These are phyloP conservation scores for Ascochyta lentis DNA, from an alignment of 2,329 filamentous ascomycete species.

Conservation along the genomic window DNA sequence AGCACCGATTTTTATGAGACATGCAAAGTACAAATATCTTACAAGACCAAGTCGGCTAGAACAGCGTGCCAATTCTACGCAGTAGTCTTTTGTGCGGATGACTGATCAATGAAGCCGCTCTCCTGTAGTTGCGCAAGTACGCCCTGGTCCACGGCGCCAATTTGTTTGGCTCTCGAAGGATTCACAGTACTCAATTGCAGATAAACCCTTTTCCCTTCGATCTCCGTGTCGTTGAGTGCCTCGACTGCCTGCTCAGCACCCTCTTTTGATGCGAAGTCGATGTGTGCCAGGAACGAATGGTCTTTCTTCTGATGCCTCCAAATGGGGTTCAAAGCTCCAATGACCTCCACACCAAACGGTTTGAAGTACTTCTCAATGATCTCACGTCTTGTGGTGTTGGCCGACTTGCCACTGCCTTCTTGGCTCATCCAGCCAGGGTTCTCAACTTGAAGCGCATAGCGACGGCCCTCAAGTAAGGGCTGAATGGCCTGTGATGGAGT, in stretches of 20 bases:
- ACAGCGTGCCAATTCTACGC: background rate
- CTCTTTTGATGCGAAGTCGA: slow-evolving; percentile 35
- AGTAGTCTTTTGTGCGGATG: background rate
- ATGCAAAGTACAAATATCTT: background rate
- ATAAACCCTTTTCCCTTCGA: slow-evolving; percentile 21
- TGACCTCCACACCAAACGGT: slow-evolving; percentile 27
- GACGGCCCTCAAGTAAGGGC: slow-evolving; percentile 30
- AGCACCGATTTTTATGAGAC: background rate
- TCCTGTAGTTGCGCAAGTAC: slow-evolving; percentile 24
- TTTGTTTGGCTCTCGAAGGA: slow-evolving; percentile 21
- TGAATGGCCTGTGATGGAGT: slow-evolving; percentile 15
- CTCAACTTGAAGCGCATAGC: slow-evolving; percentile 23
- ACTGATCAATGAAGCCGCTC: background rate
- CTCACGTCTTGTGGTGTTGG: slow-evolving; percentile 2
- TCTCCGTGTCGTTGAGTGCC: slow-evolving; percentile 20
- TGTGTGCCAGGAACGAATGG: slow-evolving; percentile 22
- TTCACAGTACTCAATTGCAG: slow-evolving; percentile 4
- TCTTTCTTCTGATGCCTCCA: slow-evolving; percentile 12
- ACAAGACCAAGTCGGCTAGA: background rate
- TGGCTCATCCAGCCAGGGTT: slow-evolving; percentile 26
- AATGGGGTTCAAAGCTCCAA: slow-evolving; percentile 17
- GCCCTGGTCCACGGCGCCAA: slow-evolving; percentile 20
- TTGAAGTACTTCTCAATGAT: slow-evolving; percentile 19
- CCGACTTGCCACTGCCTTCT: background rate
- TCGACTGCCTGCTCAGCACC: slow-evolving; percentile 27